Evolutionary conservation across 768 basidiomycete species (phyloP), one percentile per base, ranked within the genome.

Genomic region (Russula griseocarnosa): DNA sequence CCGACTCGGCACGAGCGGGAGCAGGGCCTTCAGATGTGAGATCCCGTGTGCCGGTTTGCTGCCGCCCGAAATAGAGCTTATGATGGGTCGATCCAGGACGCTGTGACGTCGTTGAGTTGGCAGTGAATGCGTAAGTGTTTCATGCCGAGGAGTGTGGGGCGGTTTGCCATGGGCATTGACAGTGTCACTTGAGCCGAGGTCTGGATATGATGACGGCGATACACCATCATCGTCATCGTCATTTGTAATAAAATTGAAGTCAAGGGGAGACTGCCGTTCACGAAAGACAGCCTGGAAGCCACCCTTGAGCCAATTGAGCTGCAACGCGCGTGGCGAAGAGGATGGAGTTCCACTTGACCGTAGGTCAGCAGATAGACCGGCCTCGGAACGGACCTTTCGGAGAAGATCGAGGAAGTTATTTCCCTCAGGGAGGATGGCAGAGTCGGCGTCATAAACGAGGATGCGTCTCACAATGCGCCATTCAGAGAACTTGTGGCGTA

Each of bases 381-480:
- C 84, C 64, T 83, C 82, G 57, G 79, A 79, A 57, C 79, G 79
- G 72, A 92, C 90, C 72, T 92, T 92, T 69, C 84, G 81, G 60
- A 92, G 79, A 26, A 92, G 81, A 10, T 88, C 88, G 16, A 81
- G 75, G 55, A 92, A 81, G 70, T 90, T 90, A 63, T 82, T 83
- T 3, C 84, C 83, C 14, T 88, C 85, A 0, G 82, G 76, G 5
- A 92, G 79, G 38, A 76, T 46, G 0, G 70, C 63, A 0, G 90
- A 85, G 73, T 98, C 95, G 2, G 86, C 85, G 71, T 98, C 95
- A 68, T 97, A 87, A 40, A 95, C 86, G 51, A 98, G 69, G 68
- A 97, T 91, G 58, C 83, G 79, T 0, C 78, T 73, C 0, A 85
- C 83, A 22, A 77, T 72, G 10, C 74, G 74, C 86, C 88, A 92